phyloP scores from a whole-genome alignment of 495 filamentous ascomycete species.

The Oidiodendron maius region DNA sequence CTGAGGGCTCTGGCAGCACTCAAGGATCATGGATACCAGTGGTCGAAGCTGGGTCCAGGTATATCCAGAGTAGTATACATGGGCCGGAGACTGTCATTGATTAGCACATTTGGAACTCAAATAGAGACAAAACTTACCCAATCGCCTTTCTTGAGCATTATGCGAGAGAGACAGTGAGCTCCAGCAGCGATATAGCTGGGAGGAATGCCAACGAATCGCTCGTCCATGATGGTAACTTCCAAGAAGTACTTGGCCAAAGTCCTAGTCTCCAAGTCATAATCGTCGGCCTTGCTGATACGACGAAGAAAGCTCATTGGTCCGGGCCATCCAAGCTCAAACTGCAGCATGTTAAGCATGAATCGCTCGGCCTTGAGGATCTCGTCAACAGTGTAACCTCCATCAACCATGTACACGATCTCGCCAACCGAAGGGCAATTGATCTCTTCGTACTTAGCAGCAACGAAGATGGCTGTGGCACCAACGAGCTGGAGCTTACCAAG shows the following conservation, averaged over 20 bases:
- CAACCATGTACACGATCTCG: constrained; percentile 98
- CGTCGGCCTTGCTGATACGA: constrained; percentile 96
- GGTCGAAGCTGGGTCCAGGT: constrained; percentile 77
- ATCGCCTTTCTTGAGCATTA: constrained; percentile 80
- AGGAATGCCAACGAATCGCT: constrained; percentile 86
- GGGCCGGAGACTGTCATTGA: constrained; percentile 60
- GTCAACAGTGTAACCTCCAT: constrained; percentile 78
- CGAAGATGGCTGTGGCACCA: constrained; percentile 90
- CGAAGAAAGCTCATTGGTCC: constrained; percentile 97
- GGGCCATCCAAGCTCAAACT: constrained; percentile 93
- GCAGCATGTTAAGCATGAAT: constrained; percentile 94
- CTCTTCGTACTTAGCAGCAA: constrained; percentile 97
- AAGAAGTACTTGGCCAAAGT: constrained; percentile 98
- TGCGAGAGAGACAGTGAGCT: constrained; percentile 85
- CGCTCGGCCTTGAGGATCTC: constrained; percentile 96
- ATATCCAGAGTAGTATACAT: constrained; percentile 90
- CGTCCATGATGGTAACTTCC: constrained; percentile 95
- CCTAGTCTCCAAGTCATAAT: constrained; percentile 92
- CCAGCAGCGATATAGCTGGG: constrained; percentile 89
- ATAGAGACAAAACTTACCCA: constrained; percentile 64
- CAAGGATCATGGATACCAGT: constrained; percentile 67
- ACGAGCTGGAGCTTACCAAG: constrained; percentile 93
- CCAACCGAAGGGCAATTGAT: constrained; percentile 91
- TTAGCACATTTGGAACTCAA: constrained; percentile 22
- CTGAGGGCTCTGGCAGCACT: constrained; percentile 77